phyloP scores from a whole-genome alignment of 176 grass and related monocot genomes.

The Alopecurus myosuroides region DNA sequence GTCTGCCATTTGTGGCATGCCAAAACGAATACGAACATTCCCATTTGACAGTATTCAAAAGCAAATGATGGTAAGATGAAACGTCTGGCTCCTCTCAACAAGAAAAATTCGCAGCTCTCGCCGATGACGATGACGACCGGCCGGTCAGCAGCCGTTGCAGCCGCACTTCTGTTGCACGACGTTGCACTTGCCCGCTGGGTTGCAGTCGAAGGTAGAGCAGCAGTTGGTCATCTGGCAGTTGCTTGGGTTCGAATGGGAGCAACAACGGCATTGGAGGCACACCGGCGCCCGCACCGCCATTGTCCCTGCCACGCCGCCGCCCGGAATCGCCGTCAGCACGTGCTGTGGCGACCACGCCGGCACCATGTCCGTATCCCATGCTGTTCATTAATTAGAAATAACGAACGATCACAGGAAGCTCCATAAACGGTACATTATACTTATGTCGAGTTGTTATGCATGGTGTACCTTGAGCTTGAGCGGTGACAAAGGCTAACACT shows the following conservation, averaged over 20 bases:
- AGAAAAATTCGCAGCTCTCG: not conserved
- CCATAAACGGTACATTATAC: not conserved
- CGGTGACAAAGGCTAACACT: not conserved
- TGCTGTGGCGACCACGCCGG: not conserved
- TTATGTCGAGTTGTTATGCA: not conserved
- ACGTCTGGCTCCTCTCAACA: not conserved
- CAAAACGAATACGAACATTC: not conserved
- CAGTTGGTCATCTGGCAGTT: not conserved
- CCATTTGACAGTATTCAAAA: not conserved
- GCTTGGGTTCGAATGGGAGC: not conserved
- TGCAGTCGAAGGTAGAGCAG: not conserved
- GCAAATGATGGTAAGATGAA: not conserved
- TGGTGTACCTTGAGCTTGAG: constrained; percentile 8
- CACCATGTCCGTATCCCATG: constrained; percentile 2
- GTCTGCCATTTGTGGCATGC: not conserved
- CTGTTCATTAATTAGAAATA: not conserved
- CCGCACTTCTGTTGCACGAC: not conserved
- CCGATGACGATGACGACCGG: not conserved
- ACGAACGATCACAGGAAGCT: not conserved
- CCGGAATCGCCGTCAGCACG: not conserved
- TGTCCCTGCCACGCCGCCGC: not conserved
- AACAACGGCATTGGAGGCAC: constrained; percentile 11
- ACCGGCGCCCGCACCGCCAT: not conserved
- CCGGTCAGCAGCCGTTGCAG: not conserved
- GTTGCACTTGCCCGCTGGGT: not conserved